These are phyloP conservation scores for Drechslerella coelobrocha DNA, from an alignment of 2,329 filamentous ascomycete species.

Conservation along the genomic window DNA sequence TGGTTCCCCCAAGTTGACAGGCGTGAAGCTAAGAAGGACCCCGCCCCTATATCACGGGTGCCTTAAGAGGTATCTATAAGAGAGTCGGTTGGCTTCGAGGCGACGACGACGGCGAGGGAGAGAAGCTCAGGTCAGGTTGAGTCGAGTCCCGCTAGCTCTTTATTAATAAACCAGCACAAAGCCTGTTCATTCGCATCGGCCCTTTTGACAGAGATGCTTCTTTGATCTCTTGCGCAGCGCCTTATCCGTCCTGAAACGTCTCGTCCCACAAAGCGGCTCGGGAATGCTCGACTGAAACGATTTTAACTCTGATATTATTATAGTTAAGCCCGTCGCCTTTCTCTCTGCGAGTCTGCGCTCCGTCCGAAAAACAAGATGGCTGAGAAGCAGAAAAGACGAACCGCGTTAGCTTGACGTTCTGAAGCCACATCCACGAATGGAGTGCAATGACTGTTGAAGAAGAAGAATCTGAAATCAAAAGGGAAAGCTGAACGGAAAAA, in stretches of 20 bases:
- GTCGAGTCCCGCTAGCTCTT: background rate
- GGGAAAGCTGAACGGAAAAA: conserved; percentile 3
- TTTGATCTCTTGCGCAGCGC: background rate
- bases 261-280: conserved; percentile 51
- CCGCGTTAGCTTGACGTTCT: conserved; percentile 21
- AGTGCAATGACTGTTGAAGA: conserved; percentile 29
- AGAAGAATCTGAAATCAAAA: conserved; percentile 20
- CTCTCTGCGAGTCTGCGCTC: conserved; percentile 37
- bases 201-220: conserved; percentile 26
- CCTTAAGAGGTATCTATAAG: background rate
- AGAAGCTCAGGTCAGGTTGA: background rate
- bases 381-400: conserved; percentile 27
- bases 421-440: conserved; percentile 44
- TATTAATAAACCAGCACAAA: conserved; percentile 4
- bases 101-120: background rate
- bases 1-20: background rate
- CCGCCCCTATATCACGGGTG: conserved; percentile 2
- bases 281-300: conserved; percentile 51
- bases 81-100: no score
- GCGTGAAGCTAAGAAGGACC: background rate
- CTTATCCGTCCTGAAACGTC: conserved; percentile 45
- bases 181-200: conserved; percentile 25
- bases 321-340: conserved; percentile 5
- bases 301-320: conserved; percentile 20
- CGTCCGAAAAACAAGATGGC: conserved; percentile 47